These are phyloP conservation scores for Melastoma candidum DNA, from an alignment of 441 rosid genomes.

Conservation along the genomic window DNA sequence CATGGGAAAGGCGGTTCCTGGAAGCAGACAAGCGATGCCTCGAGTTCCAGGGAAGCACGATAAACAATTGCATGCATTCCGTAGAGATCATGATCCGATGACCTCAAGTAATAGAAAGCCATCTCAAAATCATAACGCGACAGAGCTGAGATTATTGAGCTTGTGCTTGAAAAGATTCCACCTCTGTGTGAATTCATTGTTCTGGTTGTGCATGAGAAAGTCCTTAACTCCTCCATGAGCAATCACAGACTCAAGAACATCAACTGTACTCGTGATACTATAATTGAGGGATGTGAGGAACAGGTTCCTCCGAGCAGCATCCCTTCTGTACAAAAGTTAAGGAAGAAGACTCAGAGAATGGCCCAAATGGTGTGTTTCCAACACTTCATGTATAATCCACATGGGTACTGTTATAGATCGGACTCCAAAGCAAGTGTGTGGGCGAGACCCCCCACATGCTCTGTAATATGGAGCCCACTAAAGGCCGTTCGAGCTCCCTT, in stretches of 20 bases:
- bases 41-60: slow-evolving; percentile 70
- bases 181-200: slow-evolving; percentile 64
- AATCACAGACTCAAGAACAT: slow-evolving; percentile 54
- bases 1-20: slow-evolving; percentile 91
- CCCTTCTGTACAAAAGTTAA: slow-evolving; percentile 91
- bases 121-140: slow-evolving; percentile 73
- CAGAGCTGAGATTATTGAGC: slow-evolving; percentile 73
- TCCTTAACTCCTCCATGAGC: slow-evolving; percentile 79
- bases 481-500: slow-evolving; percentile 68
- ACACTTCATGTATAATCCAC: slow-evolving; percentile 96
- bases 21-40: slow-evolving; percentile 82
- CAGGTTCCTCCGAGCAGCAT: slow-evolving; percentile 76
- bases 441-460: slow-evolving; percentile 99
- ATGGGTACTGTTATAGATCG: slow-evolving; percentile 62
- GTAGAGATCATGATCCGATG: slow-evolving; percentile 77
- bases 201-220: slow-evolving; percentile 46
- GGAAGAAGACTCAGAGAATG: slow-evolving; percentile 68
- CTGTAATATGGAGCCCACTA: slow-evolving; percentile 85
- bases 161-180: slow-evolving; percentile 80
- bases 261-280: slow-evolving; percentile 62
- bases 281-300: slow-evolving; percentile 68
- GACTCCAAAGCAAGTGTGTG: slow-evolving; percentile 81
- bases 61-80: slow-evolving; percentile 66
- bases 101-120: slow-evolving; percentile 69
- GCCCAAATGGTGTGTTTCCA: slow-evolving; percentile 95